Conservation (phyloP, 345 rosid species). For the Durio zibethinus region DNA sequence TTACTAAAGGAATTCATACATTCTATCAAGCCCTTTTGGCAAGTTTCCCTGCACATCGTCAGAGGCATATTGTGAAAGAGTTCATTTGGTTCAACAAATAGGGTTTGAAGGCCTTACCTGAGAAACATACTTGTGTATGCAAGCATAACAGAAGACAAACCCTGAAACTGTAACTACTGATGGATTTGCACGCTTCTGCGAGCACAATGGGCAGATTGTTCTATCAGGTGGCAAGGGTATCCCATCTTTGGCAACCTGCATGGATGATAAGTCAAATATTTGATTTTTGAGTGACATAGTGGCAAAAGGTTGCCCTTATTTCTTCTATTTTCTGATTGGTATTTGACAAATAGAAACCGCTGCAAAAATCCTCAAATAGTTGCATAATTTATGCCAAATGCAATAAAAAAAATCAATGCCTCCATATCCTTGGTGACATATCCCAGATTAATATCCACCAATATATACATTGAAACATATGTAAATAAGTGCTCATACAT, state of each 20-base stretch:
- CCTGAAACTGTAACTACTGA: constrained; percentile 97
- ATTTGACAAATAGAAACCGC: neutral
- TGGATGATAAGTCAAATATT: neutral
- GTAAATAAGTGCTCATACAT: neutral
- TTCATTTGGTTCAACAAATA: neutral
- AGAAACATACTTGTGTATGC: constrained; percentile 84
- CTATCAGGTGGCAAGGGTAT: constrained; percentile 72
- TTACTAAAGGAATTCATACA: neutral
- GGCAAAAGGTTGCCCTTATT: neutral
- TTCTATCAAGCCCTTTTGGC: neutral
- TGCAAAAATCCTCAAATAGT: neutral
- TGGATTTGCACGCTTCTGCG: constrained; percentile 90
- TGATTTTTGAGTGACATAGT: neutral
- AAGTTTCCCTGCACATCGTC: neutral
- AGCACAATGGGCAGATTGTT: constrained; percentile 82
- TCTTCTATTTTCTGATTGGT: neutral
- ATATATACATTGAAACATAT: neutral
- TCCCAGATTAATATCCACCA: neutral
- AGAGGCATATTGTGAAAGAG: neutral
- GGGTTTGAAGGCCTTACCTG: constrained; percentile 54
- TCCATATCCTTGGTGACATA: neutral
- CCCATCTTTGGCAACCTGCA: constrained; percentile 81
- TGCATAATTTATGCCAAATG: neutral
- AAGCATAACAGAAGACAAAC: constrained; percentile 91
- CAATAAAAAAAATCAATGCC: neutral